Evolutionary conservation across 106 monocot species (phyloP).

Genomic region (Apostasia shenzhenica): DNA sequence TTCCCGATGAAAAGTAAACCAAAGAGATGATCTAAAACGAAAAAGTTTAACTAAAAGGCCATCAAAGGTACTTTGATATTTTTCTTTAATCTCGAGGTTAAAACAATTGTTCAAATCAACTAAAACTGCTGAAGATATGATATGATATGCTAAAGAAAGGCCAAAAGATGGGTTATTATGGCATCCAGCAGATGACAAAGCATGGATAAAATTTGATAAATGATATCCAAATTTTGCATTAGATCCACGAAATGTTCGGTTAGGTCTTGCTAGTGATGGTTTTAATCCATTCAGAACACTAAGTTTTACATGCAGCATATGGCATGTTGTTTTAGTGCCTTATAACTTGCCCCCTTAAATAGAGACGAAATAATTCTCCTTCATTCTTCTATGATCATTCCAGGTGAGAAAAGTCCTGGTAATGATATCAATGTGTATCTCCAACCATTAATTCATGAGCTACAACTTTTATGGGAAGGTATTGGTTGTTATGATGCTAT

Average conservation of each 20-base stretch:
- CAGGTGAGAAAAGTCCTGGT: neutral
- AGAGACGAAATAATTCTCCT: neutral
- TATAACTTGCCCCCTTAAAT: neutral
- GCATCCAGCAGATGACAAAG: neutral
- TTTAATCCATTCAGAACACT: slow-evolving; percentile 1
- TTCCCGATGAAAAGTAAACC: too few species aligned
- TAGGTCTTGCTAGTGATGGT: neutral
- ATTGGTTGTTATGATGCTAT: neutral
- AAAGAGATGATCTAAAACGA: too few species aligned
- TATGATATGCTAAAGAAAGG: neutral
- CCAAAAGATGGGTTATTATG: too few species aligned
- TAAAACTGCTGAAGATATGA: neutral
- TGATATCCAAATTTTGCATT: neutral
- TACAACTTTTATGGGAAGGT: neutral
- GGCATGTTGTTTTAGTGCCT: neutral
- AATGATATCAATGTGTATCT: slow-evolving; percentile 1
- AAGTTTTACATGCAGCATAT: neutral
- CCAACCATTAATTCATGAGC: neutral
- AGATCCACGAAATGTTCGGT: neutral
- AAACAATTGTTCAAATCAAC: neutral
- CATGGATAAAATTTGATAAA: neutral
- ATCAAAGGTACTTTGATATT: neutral
- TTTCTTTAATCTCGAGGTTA: neutral
- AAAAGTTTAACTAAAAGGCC: too few species aligned
- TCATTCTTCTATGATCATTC: neutral